Percentiles rank a stretch among this genome's conserved stretches.
Evolutionary conservation across 495 filamentous ascomycete genomes (phyloP).

Genomic region (Hyaloscypha finlandica): DNA sequence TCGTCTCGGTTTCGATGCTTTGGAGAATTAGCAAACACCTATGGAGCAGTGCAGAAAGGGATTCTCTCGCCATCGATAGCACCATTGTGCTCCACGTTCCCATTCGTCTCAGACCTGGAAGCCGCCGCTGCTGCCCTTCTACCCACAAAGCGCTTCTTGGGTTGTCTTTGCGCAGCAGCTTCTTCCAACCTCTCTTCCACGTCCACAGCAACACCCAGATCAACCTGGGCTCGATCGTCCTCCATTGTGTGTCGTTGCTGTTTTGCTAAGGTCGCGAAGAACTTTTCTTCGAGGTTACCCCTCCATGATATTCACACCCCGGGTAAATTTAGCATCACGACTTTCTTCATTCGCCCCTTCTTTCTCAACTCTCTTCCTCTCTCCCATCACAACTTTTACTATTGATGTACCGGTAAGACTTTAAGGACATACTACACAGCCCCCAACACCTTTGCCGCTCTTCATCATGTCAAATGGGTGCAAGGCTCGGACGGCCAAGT

Average conservation of each 20-base stretch:
- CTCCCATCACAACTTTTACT: too few species aligned
- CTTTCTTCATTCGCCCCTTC: too few species aligned
- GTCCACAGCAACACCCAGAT: slow-evolving; percentile 56
- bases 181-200: slow-evolving; percentile 48
- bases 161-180: slow-evolving; percentile 48
- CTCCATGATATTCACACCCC: background rate
- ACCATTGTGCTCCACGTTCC: slow-evolving; percentile 60
- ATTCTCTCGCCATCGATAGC: slow-evolving; percentile 58
- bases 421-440: too few species aligned
- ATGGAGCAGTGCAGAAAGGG: background rate
- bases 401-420: too few species aligned
- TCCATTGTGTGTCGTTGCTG: slow-evolving; percentile 43
- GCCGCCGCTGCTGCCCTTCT: slow-evolving; percentile 54
- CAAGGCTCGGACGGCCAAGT: too few species aligned
- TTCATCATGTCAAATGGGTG: too few species aligned
- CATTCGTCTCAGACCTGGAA: slow-evolving; percentile 27
- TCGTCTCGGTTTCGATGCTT: slow-evolving; percentile 61
- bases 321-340: background rate
- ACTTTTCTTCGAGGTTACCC: background rate
- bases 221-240: slow-evolving; percentile 51
- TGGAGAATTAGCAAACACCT: slow-evolving; percentile 16
- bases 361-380: too few species aligned
- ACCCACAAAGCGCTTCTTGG: slow-evolving; percentile 81
- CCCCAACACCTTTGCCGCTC: too few species aligned
- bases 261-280: background rate